Evolutionary conservation across 2,329 filamentous ascomycete species (phyloP).

Genomic region (Verticillium longisporum): DNA sequence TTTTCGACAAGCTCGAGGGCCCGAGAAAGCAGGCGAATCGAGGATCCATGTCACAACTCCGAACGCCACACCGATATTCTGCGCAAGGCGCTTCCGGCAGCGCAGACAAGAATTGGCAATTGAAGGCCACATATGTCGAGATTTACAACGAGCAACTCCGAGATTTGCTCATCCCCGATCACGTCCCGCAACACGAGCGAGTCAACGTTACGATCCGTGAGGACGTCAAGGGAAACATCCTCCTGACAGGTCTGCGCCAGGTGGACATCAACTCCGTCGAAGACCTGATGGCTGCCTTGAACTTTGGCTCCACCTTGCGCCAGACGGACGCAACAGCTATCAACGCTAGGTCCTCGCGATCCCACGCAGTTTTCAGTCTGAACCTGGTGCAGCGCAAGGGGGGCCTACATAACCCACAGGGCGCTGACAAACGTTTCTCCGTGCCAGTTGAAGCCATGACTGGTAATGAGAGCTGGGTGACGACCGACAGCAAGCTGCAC

Average conservation of each 20-base stretch:
- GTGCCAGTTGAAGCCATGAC: conserved; percentile 77
- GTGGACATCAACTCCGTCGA: conserved; percentile 86
- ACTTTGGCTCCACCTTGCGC: conserved; percentile 87
- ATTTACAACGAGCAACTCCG: conserved; percentile 97
- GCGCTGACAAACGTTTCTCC: conserved; percentile 77
- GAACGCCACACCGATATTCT: conserved; percentile 74
- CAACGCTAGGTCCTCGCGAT: conserved; percentile 95
- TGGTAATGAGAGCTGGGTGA: conserved; percentile 63
- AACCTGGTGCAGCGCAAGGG: conserved; percentile 83
- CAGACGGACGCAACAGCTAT: conserved; percentile 97
- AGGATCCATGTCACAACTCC: conserved; percentile 68
- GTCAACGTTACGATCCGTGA: conserved; percentile 84
- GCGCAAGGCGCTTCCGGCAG: conserved; percentile 38
- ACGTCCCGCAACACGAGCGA: conserved; percentile 62
- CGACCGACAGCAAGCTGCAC: conserved; percentile 95
- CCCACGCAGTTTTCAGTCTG: conserved; percentile 93
- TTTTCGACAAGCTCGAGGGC: conserved; percentile 82
- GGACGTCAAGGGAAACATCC: conserved; percentile 88
- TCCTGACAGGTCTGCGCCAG: conserved; percentile 84
- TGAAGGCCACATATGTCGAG: conserved; percentile 92
- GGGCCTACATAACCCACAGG: conserved; percentile 41
- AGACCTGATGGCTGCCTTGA: conserved; percentile 81
- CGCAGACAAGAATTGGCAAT: conserved; percentile 73
- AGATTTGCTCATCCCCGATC: conserved; percentile 78
- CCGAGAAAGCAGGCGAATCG: conserved; percentile 44